Evolutionary conservation across 768 basidiomycete genomes (phyloP), one percentile per base, ranked within the genome.

Genomic region (Boletus reticuloceps): DNA sequence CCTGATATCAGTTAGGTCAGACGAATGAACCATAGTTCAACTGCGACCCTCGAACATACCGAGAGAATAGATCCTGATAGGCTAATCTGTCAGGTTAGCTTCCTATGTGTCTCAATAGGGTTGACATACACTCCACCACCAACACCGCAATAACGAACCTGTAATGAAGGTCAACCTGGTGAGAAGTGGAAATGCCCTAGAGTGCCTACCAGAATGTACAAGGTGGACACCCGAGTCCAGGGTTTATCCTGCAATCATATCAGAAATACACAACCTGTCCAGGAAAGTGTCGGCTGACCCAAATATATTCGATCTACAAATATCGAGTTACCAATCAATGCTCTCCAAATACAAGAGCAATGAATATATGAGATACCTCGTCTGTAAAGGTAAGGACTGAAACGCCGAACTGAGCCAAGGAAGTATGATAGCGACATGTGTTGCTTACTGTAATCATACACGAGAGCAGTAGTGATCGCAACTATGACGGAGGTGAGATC

Each of bases 371-470:
- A 8, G 41, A 16, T 37, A 58, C 58, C 58, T 59, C 51, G 19
- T 50, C 16, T 10, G 55, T 14, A 19, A 59, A 38, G 19, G 55
- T 57, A 22, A 57, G 50, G 19, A 57, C 58, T 57, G 17, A 22
- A 32, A 41, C 12, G 11, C 38, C 11, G 5, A 36, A 2, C 27
- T 56, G 14, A 59, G 47, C 2, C 12, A 17, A 9, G 10, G 14
- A 40, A 20, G 13, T 10, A 27, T 22, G 34, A 10, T 2, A 20
- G 9, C 11, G 8, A 34, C 17, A 36, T n/a, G 32, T n/a, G 25
- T 16, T 19, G 9, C 58, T 51, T 32, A 52, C 54, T 41, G 38
- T 59, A 46, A 37, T 58, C 50, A 32, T 58, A 51, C 37, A 49
- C 45, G 31, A 51, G 16, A 20, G 57, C 34, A 39, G 49, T 55